Conservation (phyloP, 2,329 filamentous ascomycete genomes). For the Ceratocystis cacaofunesta region DNA sequence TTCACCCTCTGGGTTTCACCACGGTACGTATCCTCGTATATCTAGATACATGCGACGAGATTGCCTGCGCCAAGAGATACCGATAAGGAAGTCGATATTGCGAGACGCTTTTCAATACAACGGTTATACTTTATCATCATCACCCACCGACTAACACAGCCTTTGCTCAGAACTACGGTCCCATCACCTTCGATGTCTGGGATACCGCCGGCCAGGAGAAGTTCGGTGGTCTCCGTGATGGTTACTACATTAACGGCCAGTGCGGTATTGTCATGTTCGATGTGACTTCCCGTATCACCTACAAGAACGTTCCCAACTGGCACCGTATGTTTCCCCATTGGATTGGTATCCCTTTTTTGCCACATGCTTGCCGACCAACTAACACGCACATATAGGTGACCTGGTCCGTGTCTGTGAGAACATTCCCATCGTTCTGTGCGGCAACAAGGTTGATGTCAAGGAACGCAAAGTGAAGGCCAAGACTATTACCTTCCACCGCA, state of each 20-base stretch:
- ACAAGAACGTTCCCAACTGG: conserved; percentile 99
- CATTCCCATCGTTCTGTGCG: conserved; percentile 93
- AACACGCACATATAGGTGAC: conserved; percentile 48
- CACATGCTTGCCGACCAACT: background rate
- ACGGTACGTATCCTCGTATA: conserved; percentile 55
- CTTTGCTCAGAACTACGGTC: conserved; percentile 62
- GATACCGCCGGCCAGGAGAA: conserved; percentile 99
- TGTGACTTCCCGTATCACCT: conserved; percentile 97
- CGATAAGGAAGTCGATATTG: conserved; percentile 1
- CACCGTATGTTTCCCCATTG: conserved; percentile 57
- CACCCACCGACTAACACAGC: background rate
- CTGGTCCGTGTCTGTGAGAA: conserved; percentile 98
- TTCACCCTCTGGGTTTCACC: conserved; percentile 94
- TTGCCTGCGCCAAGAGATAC: background rate
- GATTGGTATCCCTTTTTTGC: background rate
- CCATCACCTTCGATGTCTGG: conserved; percentile 98
- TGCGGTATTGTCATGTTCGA: conserved; percentile 99
- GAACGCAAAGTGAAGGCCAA: conserved; percentile 99
- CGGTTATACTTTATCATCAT: background rate
- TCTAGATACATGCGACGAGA: conserved; percentile 20
- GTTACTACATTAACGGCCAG: conserved; percentile 99
- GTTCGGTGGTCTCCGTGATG: conserved; percentile 97
- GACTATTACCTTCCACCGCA: conserved; percentile 99
- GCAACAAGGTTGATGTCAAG: conserved; percentile 99
- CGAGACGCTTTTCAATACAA: background rate